phyloP scores from a whole-genome alignment of 1,139 yeast species.

The Taiozyma sp. region DNA sequence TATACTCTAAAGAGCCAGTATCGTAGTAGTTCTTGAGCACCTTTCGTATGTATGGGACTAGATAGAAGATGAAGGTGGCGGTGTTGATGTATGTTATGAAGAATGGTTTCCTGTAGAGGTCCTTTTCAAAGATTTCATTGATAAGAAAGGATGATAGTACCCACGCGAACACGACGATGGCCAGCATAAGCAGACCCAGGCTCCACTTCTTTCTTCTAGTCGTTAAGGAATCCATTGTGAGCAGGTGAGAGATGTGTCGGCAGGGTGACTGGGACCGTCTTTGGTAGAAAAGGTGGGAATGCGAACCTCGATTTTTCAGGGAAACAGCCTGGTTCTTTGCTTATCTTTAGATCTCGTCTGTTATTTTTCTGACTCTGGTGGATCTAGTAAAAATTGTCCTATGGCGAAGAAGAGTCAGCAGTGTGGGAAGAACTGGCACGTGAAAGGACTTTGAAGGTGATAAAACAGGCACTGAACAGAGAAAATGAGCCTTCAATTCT shows the following conservation, averaged over 20 bases:
- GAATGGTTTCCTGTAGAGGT: conserved; percentile 82
- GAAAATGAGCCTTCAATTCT: background rate
- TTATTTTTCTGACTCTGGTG: background rate
- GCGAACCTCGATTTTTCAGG: background rate
- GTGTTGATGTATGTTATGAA: conserved; percentile 90
- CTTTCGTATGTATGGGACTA: conserved; percentile 52
- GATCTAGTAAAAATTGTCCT: background rate
- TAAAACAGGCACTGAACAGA: background rate
- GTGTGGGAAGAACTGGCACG: no score
- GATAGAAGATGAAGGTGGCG: conserved; percentile 71
- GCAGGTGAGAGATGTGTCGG: no score
- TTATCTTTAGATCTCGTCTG: background rate
- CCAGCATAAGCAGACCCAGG: conserved; percentile 65
- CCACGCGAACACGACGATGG: conserved; percentile 80
- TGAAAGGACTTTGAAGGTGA: background rate
- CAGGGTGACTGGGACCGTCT: background rate
- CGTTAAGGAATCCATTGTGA: background rate
- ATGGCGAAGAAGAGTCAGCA: no score
- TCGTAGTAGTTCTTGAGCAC: conserved; percentile 23
- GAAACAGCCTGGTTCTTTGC: background rate
- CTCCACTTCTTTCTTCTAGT: conserved; percentile 44
- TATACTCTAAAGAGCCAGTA: conserved; percentile 24
- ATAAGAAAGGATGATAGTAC: conserved; percentile 80
- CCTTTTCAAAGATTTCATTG: conserved; percentile 63
- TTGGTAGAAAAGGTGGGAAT: background rate